phyloP scores from a whole-genome alignment of 129 eudicot species.

The Lonicera japonica region DNA sequence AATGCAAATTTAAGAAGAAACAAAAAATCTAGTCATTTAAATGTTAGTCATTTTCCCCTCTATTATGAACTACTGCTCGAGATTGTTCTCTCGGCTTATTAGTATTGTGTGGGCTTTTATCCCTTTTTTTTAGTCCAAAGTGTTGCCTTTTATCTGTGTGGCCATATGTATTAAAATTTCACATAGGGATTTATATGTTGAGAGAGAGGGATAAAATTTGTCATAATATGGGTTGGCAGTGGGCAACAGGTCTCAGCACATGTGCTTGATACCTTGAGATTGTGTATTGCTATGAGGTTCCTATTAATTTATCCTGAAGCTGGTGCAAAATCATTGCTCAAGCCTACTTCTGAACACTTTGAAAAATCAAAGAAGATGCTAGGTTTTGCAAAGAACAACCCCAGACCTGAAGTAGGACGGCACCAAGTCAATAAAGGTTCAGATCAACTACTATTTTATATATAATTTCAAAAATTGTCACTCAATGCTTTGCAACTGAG shows the following conservation, averaged over 20 bases:
- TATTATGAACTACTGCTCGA: no score
- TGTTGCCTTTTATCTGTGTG: no score
- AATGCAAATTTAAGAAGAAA: no score
- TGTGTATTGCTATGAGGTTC: slow-evolving; percentile 62
- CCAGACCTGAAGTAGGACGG: slow-evolving; percentile 24
- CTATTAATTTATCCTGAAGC: slow-evolving; percentile 57
- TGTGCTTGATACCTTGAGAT: slow-evolving; percentile 43
- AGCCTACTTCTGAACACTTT: slow-evolving; percentile 39
- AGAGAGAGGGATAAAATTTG: no score
- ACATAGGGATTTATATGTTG: no score
- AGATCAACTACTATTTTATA: background rate
- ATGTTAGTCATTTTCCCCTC: no score
- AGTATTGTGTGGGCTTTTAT: no score
- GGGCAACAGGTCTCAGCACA: slow-evolving; percentile 60
- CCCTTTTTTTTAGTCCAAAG: no score
- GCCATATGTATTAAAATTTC: no score
- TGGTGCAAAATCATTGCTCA: slow-evolving; percentile 53
- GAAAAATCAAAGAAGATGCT: slow-evolving; percentile 57
- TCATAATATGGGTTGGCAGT: slow-evolving; percentile 28
- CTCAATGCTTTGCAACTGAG: background rate
- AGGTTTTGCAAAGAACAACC: slow-evolving; percentile 22
- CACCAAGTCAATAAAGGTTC: slow-evolving; percentile 50
- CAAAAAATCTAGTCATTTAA: no score
- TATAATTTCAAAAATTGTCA: background rate
- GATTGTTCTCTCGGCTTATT: no score